Percentiles rank a stretch among this genome's conserved stretches.
phyloP scores from a whole-genome alignment of 1,284 basidiomycete genomes.

The Moniliella sp. region DNA sequence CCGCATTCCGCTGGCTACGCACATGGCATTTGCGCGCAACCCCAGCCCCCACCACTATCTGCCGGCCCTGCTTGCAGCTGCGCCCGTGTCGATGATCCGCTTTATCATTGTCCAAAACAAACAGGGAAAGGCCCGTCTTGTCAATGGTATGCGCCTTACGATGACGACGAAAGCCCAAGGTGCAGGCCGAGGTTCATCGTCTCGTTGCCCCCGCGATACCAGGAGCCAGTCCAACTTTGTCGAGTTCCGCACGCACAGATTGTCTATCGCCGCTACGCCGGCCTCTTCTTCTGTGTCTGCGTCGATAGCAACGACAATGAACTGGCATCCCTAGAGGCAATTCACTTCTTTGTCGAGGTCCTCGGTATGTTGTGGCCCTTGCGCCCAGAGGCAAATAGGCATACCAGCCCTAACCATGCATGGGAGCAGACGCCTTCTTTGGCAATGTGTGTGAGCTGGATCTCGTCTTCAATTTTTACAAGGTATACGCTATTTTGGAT shows the following conservation, averaged over 20 bases:
- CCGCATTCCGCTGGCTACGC: too few species aligned
- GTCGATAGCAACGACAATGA: slow-evolving; percentile 97
- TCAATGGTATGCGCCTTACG: slow-evolving; percentile 71
- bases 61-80: too few species aligned
- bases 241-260: too few species aligned
- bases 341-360: slow-evolving; percentile 95
- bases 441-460: slow-evolving; percentile 92
- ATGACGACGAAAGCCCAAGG: slow-evolving; percentile 48
- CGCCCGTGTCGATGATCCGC: too few species aligned
- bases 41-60: too few species aligned
- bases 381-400: too few species aligned
- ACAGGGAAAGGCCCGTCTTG: slow-evolving; percentile 85
- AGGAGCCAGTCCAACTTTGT: slow-evolving; percentile 98
- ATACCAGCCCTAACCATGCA: not conserved
- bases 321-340: slow-evolving; percentile 82
- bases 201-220: slow-evolving; percentile 86
- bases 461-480: slow-evolving; percentile 96
- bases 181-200: slow-evolving; percentile 82
- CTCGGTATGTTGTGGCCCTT: slow-evolving; percentile 55
- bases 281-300: slow-evolving; percentile 68
- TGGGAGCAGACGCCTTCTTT: slow-evolving; percentile 63
- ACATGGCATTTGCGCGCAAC: too few species aligned
- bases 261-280: slow-evolving; percentile 45
- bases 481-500: slow-evolving; percentile 90
- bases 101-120: slow-evolving; percentile 87